These are phyloP conservation scores for Priceomyces melissophilus DNA, from an alignment of 805 yeast species.

Conservation along the genomic window DNA sequence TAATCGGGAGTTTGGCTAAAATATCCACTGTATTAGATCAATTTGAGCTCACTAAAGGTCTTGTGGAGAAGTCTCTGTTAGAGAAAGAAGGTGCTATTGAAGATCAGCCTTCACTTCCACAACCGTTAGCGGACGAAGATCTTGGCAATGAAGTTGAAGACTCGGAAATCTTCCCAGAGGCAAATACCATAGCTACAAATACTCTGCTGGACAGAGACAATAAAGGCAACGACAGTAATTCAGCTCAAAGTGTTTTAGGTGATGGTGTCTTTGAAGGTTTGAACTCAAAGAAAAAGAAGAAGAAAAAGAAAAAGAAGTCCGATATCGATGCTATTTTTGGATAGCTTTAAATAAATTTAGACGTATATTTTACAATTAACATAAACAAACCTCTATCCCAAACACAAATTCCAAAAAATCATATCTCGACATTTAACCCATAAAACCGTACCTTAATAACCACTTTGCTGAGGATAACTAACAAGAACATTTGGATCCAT, in stretches of 20 bases:
- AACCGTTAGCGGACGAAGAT: too few species aligned
- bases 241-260: background rate
- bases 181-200: background rate
- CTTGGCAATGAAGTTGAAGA: conserved; percentile 21
- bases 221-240: conserved; percentile 5
- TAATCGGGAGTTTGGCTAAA: conserved; percentile 55
- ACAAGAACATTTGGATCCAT: conserved; percentile 1
- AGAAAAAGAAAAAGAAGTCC: conserved; percentile 26
- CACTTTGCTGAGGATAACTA: background rate
- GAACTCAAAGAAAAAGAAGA: conserved; percentile 8
- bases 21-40: conserved; percentile 25
- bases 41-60: conserved; percentile 8
- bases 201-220: conserved; percentile 6
- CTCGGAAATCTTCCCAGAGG: too few species aligned
- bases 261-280: too few species aligned
- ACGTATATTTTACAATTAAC: background rate
- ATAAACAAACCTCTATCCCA: conserved; percentile 1
- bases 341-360: conserved; percentile 11
- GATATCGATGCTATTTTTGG: conserved; percentile 80
- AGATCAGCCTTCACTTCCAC: background rate
- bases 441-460: too few species aligned
- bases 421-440: background rate
- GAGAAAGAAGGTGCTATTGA: background rate
- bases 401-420: background rate
- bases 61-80: background rate